Evolutionary conservation across 2,329 filamentous ascomycete genomes (phyloP), one percentile per base, ranked within the genome.

Genomic region (Metarhizium anisopliae): DNA sequence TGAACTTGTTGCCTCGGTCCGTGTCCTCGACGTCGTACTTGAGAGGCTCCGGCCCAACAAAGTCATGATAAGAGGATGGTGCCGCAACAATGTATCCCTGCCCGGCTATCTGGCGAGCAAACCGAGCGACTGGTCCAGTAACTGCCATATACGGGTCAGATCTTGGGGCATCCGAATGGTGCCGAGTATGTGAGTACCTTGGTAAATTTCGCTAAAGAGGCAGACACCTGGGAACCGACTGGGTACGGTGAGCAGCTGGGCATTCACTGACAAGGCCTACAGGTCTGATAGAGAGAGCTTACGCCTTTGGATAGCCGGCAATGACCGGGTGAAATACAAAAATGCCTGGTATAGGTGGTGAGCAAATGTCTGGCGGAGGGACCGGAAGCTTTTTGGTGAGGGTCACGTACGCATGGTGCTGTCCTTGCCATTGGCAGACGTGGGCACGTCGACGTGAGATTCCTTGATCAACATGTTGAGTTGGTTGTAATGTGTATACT

Each of bases 71-170:
- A 36, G 86, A 92, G 40, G 89, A 94, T 0, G 91, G 90, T 0
- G 91, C 91, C 10, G 89, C 92, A 61, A 93, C 91, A 62, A 96
- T 95, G 76, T 95, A 96, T 65, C 92, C 93, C 61, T 95, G 89
- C 2, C 90, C 88, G 43, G 90, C 89, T 64, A 96, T 96, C 70
- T 96, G 91, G 58, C 92, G 85, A 53, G 90, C 90, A 66, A 96
- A 96, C 54, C 93, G 85, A 58, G 87, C 82, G 30, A 96, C 92
- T 2, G 92, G 92, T 2, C 92, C 92, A 57, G 92, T 95, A 18
- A 96, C 92, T 92, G 59, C 47, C 42, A 53, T 45, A 2, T 32
- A 6, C 6, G 13, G 43, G 45, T 49, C 4, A 49, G 45, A 45
- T 20, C 14, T 14, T 49, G 45, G 25, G 14, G 8, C 5, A 49